Conservation (phyloP, 208 protist species). For the Trypanosoma rangeli region DNA sequence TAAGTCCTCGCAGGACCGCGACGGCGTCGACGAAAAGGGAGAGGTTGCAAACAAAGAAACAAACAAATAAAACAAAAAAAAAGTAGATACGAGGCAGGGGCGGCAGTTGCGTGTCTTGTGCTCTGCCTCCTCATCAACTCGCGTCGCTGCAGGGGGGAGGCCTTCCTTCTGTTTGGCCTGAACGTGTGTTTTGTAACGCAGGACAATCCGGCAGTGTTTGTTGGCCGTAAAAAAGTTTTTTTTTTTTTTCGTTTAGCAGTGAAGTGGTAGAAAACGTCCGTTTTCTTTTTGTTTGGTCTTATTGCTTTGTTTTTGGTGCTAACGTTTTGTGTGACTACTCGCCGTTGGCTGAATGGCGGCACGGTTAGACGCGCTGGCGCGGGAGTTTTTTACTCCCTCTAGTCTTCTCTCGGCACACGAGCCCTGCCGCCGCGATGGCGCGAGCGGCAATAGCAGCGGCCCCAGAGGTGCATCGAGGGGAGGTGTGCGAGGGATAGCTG, state of each 20-base stretch:
- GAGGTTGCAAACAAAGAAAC: not conserved
- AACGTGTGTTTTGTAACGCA: not conserved
- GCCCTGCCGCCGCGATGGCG: not conserved
- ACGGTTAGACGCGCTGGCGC: slow-evolving; percentile 20
- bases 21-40: not conserved
- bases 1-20: not conserved
- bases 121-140: no score
- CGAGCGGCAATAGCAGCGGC: not conserved
- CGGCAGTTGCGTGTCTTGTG: no score
- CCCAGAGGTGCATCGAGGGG: not conserved
- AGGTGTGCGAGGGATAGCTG: not conserved
- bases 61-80: not conserved
- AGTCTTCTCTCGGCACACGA: not conserved
- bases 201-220: no score
- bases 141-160: no score
- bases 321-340: not conserved
- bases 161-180: not conserved
- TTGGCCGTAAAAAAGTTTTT: not conserved
- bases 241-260: not conserved
- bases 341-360: slow-evolving; percentile 11
- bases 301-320: not conserved
- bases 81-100: not conserved
- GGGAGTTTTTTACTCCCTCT: slow-evolving; percentile 19
- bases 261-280: not conserved
- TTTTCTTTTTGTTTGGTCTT: not conserved